Evolutionary conservation across 345 rosid genomes (phyloP).

Genomic region (Aquilaria sinensis): DNA sequence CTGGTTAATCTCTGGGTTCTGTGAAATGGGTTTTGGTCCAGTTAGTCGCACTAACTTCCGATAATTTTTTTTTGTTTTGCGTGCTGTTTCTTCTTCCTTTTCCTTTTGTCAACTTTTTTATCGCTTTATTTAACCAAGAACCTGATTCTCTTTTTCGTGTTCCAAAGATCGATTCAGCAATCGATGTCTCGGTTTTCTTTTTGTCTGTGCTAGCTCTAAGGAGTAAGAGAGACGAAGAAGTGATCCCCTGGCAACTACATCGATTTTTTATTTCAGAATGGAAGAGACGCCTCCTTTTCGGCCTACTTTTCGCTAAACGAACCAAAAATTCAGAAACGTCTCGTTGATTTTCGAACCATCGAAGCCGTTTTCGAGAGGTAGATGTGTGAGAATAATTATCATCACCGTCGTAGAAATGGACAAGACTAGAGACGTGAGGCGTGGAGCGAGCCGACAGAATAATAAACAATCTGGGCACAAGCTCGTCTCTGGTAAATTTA

Average conservation of each 20-base stretch:
- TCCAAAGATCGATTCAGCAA: background rate
- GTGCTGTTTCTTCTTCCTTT: no score
- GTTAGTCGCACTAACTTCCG: no score
- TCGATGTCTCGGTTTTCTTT: background rate
- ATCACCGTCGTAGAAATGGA: conserved; percentile 38
- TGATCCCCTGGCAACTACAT: conserved; percentile 21
- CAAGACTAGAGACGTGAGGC: conserved; percentile 56
- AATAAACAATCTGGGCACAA: conserved; percentile 40
- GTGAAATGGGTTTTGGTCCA: no score
- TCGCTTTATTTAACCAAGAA: no score
- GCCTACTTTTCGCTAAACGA: conserved; percentile 9
- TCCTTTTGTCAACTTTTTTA: no score
- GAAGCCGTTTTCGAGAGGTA: conserved; percentile 20
- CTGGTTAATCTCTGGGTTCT: no score
- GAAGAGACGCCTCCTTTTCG: conserved; percentile 24
- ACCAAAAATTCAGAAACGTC: background rate
- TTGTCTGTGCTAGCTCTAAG: background rate
- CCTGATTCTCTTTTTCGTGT: no score
- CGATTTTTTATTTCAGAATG: conserved; percentile 16
- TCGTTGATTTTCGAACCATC: conserved; percentile 10
- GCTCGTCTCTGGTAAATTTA: conserved; percentile 36
- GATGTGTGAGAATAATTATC: conserved; percentile 9
- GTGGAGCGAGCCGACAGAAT: conserved; percentile 38
- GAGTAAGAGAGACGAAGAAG: conserved; percentile 19
- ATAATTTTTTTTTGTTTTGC: no score